Evolutionary conservation across 1,284 basidiomycete species (phyloP).

Genomic region (Ganoderma boninense): DNA sequence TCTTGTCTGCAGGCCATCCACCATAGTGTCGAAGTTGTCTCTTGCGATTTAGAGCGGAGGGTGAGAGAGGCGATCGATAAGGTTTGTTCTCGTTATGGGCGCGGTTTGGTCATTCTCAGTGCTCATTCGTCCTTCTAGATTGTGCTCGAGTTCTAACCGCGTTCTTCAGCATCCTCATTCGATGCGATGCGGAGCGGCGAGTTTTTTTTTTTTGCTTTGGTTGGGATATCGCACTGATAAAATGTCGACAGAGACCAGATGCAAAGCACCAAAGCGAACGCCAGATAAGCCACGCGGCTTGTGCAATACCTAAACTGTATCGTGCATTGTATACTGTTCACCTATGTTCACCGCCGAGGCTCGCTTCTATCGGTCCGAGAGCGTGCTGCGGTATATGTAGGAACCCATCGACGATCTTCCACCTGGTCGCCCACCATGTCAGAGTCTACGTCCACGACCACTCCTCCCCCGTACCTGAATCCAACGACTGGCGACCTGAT

Average conservation of each 20-base stretch:
- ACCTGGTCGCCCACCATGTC: neutral
- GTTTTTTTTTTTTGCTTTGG: neutral
- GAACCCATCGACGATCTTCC: neutral
- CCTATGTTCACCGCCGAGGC: no score
- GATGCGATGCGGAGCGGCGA: neutral
- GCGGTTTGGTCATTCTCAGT: neutral
- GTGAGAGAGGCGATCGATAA: neutral
- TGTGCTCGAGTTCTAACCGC: neutral
- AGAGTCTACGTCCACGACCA: neutral
- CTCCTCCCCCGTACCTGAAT: neutral
- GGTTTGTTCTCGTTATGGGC: neutral
- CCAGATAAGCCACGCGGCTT: neutral
- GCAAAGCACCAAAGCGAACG: neutral
- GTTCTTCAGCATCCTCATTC: neutral
- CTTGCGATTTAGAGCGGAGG: neutral
- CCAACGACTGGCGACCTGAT: conserved; percentile 33
- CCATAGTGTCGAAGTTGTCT: neutral
- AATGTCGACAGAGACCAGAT: neutral
- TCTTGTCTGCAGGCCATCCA: neutral
- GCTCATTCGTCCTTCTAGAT: neutral
- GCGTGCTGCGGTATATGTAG: neutral
- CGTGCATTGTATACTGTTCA: neutral
- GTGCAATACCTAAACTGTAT: neutral
- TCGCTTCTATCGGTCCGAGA: neutral
- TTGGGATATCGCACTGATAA: neutral